Conservation (phyloP, 164 flowering plant genomes). For the Dillenia turbinata region DNA sequence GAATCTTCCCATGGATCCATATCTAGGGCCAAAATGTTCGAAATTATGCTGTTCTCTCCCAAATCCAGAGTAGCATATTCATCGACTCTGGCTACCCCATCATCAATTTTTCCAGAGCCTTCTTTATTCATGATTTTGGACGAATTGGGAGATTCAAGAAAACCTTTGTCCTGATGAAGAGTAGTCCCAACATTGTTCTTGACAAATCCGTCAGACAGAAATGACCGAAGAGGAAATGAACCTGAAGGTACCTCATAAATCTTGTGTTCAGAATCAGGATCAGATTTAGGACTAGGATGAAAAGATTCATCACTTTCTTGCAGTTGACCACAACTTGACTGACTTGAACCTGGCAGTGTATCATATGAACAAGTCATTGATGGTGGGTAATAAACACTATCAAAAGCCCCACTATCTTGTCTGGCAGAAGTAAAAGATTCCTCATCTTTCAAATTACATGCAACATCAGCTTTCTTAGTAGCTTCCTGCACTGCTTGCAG, state of each 20-base stretch:
- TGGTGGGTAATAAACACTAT: constrained; percentile 6
- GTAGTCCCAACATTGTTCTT: constrained; percentile 15
- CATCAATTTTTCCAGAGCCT: constrained; percentile 18
- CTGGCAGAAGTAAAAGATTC: constrained; percentile 15
- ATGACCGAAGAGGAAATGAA: constrained; percentile 16
- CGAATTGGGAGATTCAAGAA: constrained; percentile 13
- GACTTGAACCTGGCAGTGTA: constrained; percentile 14
- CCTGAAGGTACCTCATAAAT: constrained; percentile 19
- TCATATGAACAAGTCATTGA: constrained; percentile 12
- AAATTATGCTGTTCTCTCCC: constrained; percentile 51
- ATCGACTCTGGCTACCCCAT: constrained; percentile 5
- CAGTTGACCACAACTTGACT: constrained; percentile 15
- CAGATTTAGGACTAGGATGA: constrained; percentile 13
- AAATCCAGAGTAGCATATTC: constrained; percentile 20
- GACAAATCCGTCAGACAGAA: constrained; percentile 13
- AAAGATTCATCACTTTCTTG: constrained; percentile 13
- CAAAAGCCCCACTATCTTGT: constrained; percentile 12
- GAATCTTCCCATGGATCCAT: constrained; percentile 45
- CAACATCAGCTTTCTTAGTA: constrained; percentile 3
- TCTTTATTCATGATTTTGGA: constrained; percentile 23
- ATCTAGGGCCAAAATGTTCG: constrained; percentile 51
- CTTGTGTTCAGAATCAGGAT: constrained; percentile 9
- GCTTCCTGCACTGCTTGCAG: constrained; percentile 4
- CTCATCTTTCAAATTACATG: constrained; percentile 6
- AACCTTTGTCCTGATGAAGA: constrained; percentile 15